Conservation (phyloP, 2,329 filamentous ascomycete species). For the Cryphonectria naterciae region DNA sequence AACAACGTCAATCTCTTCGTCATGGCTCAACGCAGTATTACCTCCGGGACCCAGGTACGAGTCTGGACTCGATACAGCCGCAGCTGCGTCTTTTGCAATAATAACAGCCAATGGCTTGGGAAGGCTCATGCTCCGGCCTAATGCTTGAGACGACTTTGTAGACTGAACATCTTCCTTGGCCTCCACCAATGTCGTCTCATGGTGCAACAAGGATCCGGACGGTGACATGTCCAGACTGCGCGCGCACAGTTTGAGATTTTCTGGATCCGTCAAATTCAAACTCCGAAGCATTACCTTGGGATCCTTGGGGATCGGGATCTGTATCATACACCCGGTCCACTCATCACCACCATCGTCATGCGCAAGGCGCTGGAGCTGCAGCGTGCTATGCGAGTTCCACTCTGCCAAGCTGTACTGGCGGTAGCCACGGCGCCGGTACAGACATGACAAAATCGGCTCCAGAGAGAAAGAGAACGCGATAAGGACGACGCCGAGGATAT, state of each 20-base stretch:
- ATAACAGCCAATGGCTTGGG: not conserved
- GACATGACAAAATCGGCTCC: slow-evolving; percentile 24
- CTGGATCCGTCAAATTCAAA: not conserved
- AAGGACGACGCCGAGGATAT: slow-evolving; percentile 30
- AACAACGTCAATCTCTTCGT: not conserved
- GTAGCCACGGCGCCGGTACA: slow-evolving; percentile 25
- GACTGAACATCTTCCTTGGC: not conserved
- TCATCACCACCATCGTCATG: slow-evolving; percentile 31
- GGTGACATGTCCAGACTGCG: not conserved
- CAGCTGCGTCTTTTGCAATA: not conserved
- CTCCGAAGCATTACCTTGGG: not conserved
- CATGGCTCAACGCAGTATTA: not conserved
- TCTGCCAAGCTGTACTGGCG: slow-evolving; percentile 33
- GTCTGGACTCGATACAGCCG: not conserved
- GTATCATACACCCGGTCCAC: not conserved
- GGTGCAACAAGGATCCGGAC: not conserved
- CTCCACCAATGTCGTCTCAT: not conserved
- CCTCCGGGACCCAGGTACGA: not conserved
- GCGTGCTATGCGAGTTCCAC: slow-evolving; percentile 33
- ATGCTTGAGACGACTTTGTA: not conserved
- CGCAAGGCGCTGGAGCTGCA: slow-evolving; percentile 37
- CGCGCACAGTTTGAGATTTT: not conserved
- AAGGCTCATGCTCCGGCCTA: not conserved
- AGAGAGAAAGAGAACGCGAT: slow-evolving; percentile 30
- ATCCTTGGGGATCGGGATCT: not conserved